Conservation (phyloP, 306 rosid genomes). For the Pterocarpus macrocarpus region DNA sequence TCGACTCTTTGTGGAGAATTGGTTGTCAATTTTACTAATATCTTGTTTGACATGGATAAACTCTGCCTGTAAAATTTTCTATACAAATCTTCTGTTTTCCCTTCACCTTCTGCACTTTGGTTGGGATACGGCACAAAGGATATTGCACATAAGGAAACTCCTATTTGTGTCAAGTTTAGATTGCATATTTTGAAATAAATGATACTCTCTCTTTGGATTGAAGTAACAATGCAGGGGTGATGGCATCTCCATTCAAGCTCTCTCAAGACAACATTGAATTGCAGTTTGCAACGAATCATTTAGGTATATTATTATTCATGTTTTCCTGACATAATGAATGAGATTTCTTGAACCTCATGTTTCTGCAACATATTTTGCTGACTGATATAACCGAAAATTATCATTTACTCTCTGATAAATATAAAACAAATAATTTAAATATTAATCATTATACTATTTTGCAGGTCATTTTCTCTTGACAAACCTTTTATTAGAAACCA, state of each 20-base stretch:
- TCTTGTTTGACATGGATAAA: slow-evolving; percentile 11
- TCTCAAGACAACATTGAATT: slow-evolving; percentile 76
- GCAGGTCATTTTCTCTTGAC: slow-evolving; percentile 88
- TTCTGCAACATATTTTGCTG: slow-evolving; percentile 17
- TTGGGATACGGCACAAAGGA: background rate
- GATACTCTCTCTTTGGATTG: slow-evolving; percentile 44
- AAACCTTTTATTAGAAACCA: slow-evolving; percentile 78
- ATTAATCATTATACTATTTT: slow-evolving; percentile 37
- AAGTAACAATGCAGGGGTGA: slow-evolving; percentile 90
- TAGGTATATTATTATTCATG: slow-evolving; percentile 56
- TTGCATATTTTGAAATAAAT: slow-evolving; percentile 32
- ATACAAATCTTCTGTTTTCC: slow-evolving; percentile 4
- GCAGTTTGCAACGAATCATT: slow-evolving; percentile 89
- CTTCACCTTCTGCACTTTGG: background rate
- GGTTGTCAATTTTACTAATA: background rate
- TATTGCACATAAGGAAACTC: slow-evolving; percentile 10
- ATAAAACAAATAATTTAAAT: background rate
- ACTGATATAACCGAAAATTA: background rate
- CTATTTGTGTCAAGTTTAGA: background rate
- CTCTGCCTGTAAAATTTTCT: background rate
- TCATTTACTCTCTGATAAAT: slow-evolving; percentile 1
- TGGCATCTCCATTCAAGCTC: slow-evolving; percentile 80
- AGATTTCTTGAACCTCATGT: background rate
- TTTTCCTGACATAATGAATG: slow-evolving; percentile 19
- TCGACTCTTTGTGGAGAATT: slow-evolving; percentile 17